Percentiles rank a stretch among this genome's conserved stretches.
These are phyloP conservation scores for Aspergillus sclerotiicarbonarius DNA, from an alignment of 495 filamentous ascomycete species.

Conservation along the genomic window DNA sequence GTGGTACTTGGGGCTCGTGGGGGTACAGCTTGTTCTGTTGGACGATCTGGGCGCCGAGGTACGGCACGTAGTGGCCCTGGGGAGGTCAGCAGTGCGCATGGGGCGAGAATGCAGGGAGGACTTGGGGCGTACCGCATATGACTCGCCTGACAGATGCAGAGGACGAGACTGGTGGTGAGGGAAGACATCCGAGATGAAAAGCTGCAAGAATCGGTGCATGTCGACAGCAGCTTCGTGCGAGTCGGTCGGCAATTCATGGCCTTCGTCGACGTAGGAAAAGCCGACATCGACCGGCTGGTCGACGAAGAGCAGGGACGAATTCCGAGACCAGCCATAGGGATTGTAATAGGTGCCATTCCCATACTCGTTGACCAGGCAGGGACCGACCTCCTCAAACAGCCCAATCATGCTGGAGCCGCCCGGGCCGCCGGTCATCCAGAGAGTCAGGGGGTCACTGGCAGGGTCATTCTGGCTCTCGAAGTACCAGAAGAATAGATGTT, in stretches of 20 bases:
- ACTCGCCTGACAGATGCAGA: slow-evolving; percentile 37
- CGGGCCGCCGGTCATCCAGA: slow-evolving; percentile 59
- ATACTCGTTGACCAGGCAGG: slow-evolving; percentile 42
- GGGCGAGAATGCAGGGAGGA: background rate
- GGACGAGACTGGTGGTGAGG: slow-evolving; percentile 25
- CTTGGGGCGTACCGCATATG: slow-evolving; percentile 31
- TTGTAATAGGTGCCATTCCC: slow-evolving; percentile 41
- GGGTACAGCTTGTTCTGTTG: slow-evolving; percentile 34
- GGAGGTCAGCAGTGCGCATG: slow-evolving; percentile 10
- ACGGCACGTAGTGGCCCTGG: slow-evolving; percentile 39
- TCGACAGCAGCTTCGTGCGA: slow-evolving; percentile 32
- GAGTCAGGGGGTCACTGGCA: slow-evolving; percentile 46
- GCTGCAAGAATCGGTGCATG: slow-evolving; percentile 42
- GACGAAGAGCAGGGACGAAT: slow-evolving; percentile 45
- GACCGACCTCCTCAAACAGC: slow-evolving; percentile 37
- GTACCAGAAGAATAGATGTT: slow-evolving; percentile 62
- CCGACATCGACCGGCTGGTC: slow-evolving; percentile 47
- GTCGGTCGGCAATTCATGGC: slow-evolving; percentile 24
- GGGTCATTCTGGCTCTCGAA: slow-evolving; percentile 58
- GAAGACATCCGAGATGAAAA: slow-evolving; percentile 41
- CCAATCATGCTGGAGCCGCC: slow-evolving; percentile 41
- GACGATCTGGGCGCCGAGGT: slow-evolving; percentile 34
- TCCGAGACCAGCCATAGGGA: slow-evolving; percentile 46
- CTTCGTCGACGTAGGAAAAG: slow-evolving; percentile 43
- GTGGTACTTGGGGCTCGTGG: slow-evolving; percentile 25